Evolutionary conservation across 1,284 basidiomycete species (phyloP).

Genomic region (Malassezia brasiliensis): DNA sequence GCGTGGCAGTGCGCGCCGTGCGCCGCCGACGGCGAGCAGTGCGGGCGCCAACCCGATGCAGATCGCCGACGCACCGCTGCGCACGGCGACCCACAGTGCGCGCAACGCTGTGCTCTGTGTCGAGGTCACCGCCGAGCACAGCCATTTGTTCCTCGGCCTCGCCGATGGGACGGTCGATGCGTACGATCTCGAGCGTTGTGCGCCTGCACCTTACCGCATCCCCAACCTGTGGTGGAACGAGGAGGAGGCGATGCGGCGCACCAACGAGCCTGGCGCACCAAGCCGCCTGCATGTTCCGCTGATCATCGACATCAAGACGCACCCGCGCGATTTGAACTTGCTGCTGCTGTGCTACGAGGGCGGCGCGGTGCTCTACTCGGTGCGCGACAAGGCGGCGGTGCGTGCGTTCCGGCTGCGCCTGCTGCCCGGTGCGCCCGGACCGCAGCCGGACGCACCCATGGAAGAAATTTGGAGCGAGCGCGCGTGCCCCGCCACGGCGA

Average conservation of each 20-base stretch:
- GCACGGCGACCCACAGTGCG: conserved; percentile 28
- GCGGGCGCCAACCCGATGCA: background rate
- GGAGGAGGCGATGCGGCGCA: conserved; percentile 57
- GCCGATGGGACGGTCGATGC: conserved; percentile 50
- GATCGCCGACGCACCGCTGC: conserved; percentile 27
- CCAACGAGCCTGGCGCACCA: conserved; percentile 54
- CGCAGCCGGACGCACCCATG: conserved; percentile 53
- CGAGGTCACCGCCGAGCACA: conserved; percentile 62
- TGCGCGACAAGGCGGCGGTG: conserved; percentile 31
- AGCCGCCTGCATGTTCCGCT: conserved; percentile 49
- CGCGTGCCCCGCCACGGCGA: conserved; percentile 61
- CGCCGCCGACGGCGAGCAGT: conserved; percentile 20
- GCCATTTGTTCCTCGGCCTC: conserved; percentile 58
- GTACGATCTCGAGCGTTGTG: conserved; percentile 49
- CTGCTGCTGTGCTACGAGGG: conserved; percentile 74
- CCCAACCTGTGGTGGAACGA: conserved; percentile 61
- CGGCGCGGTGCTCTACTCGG: conserved; percentile 46
- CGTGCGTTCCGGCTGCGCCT: conserved; percentile 35
- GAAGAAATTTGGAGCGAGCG: conserved; percentile 58
- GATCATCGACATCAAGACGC: conserved; percentile 51
- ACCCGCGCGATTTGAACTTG: conserved; percentile 71
- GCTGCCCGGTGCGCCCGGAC: conserved; percentile 35
- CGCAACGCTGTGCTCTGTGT: conserved; percentile 53
- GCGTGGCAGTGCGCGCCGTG: conserved; percentile 50
- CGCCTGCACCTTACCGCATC: conserved; percentile 41